A percentile compares a stretch with the other conserved stretches of the same genome.
phyloP scores from a whole-genome alignment of 2,329 filamentous ascomycete genomes.

The Penicillium olsonii region DNA sequence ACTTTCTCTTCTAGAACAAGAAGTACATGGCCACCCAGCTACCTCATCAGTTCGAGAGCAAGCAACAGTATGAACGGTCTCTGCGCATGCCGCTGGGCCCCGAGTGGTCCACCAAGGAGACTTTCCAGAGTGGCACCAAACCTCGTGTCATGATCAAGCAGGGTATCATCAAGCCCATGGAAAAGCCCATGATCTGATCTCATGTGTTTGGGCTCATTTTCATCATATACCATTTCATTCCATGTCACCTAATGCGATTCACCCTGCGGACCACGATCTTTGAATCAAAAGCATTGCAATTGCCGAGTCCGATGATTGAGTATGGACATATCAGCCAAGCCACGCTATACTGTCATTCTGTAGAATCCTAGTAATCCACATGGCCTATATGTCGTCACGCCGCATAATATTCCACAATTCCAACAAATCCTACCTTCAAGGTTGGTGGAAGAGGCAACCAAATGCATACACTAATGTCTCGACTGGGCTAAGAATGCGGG shows the following conservation, averaged over 20 bases:
- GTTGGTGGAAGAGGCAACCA: not conserved
- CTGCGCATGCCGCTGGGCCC: slow-evolving; percentile 84
- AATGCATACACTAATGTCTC: slow-evolving; percentile 4
- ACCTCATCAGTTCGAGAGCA: slow-evolving; percentile 86
- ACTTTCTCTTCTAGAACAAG: slow-evolving; percentile 60
- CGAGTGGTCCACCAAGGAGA: slow-evolving; percentile 96
- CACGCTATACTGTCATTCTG: not conserved
- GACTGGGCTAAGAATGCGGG: slow-evolving; percentile 13
- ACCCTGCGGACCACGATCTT: slow-evolving; percentile 1
- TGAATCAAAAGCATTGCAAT: slow-evolving; percentile 4
- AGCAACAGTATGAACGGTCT: slow-evolving; percentile 85
- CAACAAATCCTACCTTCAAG: too few relatives aligned
- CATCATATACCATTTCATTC: slow-evolving; percentile 1
- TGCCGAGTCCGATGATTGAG: not conserved
- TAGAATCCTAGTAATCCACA: slow-evolving; percentile 3
- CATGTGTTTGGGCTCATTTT: slow-evolving; percentile 8
- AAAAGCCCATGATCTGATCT: slow-evolving; percentile 65
- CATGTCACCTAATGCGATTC: slow-evolving; percentile 2
- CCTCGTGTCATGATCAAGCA: slow-evolving; percentile 88
- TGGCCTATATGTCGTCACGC: slow-evolving; percentile 3
- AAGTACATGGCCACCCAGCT: slow-evolving; percentile 83
- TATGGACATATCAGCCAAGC: not conserved
- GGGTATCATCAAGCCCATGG: slow-evolving; percentile 84
- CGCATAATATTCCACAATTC: not conserved
- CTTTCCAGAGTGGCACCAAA: slow-evolving; percentile 85